Evolutionary conservation across 352 stramenopile species (phyloP).

Genomic region (Phytophthora kernoviae): DNA sequence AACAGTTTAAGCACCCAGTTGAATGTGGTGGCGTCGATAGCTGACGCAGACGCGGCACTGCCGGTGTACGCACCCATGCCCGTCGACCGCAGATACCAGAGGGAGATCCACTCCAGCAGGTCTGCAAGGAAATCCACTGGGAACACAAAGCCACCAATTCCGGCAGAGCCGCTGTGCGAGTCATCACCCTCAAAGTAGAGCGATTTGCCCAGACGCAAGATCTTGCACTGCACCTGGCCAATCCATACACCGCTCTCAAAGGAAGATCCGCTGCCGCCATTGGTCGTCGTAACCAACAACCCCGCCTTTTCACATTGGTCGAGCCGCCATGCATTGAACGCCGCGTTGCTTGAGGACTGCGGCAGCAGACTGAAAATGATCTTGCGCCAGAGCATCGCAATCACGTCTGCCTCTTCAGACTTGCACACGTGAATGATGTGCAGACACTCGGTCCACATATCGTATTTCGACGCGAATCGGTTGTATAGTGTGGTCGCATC

Average conservation of each 20-base stretch:
- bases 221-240: constrained; percentile 76
- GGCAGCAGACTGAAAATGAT: constrained; percentile 78
- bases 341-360: constrained; percentile 55
- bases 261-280: constrained; percentile 38
- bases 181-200: constrained; percentile 68
- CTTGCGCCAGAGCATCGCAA: constrained; percentile 71
- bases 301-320: constrained; percentile 69
- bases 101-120: constrained; percentile 74
- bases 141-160: constrained; percentile 66
- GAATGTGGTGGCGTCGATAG: constrained; percentile 69
- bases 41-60: constrained; percentile 48
- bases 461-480: constrained; percentile 83
- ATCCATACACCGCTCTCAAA: constrained; percentile 86
- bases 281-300: constrained; percentile 44
- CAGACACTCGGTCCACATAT: constrained; percentile 88
- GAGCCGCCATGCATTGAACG: constrained; percentile 79
- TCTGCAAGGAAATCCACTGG: constrained; percentile 77
- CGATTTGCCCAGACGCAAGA: constrained; percentile 75
- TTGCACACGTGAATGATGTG: constrained; percentile 88
- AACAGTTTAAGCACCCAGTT: constrained; percentile 87
- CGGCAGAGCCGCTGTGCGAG: constrained; percentile 43
- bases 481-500: constrained; percentile 88
- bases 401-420: constrained; percentile 78
- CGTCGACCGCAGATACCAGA: constrained; percentile 77
- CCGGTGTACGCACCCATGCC: constrained; percentile 47